Evolutionary conservation across 495 filamentous ascomycete genomes (phyloP).

Genomic region (Darksidea phi): DNA sequence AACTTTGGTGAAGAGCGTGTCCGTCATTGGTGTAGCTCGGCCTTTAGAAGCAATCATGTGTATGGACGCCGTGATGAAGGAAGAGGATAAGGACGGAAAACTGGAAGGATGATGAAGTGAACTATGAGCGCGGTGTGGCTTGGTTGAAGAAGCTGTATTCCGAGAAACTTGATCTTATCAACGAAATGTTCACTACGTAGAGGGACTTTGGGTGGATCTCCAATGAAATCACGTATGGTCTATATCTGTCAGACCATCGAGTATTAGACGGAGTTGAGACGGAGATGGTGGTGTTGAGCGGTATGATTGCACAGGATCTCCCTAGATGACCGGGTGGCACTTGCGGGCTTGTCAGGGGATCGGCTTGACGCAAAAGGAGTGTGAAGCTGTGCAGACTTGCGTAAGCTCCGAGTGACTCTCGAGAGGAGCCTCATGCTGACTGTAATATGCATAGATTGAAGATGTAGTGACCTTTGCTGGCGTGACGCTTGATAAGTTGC

Average conservation of each 20-base stretch:
- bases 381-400: constrained; percentile 4
- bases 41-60: constrained; percentile 13
- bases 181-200: constrained; percentile 6
- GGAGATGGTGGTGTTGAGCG: constrained; percentile 11
- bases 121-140: neutral
- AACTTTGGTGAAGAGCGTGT: constrained; percentile 7
- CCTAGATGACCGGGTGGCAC: constrained; percentile 10
- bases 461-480: neutral
- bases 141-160: constrained; percentile 16
- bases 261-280: constrained; percentile 10
- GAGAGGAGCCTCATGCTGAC: neutral
- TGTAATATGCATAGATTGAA: neutral
- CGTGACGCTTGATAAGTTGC: constrained; percentile 3
- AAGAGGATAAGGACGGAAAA: constrained; percentile 7
- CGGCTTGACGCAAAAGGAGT: constrained; percentile 1
- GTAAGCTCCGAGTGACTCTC: neutral
- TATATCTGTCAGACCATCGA: constrained; percentile 6
- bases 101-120: constrained; percentile 5
- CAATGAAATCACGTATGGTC: constrained; percentile 11
- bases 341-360: constrained; percentile 12
- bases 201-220: constrained; percentile 13
- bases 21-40: constrained; percentile 2
- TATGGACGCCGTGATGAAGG: constrained; percentile 1
- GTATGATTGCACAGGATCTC: constrained; percentile 14
- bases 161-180: constrained; percentile 6